Conservation (phyloP, 2,329 filamentous ascomycete genomes). For the Bisporella sp. region DNA sequence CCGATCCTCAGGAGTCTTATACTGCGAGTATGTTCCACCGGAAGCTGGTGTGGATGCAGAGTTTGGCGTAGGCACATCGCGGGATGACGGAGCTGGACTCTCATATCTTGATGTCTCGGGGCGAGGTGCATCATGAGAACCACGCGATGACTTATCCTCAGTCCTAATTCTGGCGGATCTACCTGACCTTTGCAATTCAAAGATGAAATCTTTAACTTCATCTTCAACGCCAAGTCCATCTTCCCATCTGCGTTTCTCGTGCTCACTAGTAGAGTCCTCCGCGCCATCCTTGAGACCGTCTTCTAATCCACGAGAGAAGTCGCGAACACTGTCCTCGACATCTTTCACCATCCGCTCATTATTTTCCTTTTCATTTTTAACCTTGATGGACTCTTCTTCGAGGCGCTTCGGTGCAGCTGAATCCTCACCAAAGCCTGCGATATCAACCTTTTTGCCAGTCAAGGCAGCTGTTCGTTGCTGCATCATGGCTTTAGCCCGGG, state of each 20-base stretch:
- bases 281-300: constrained; percentile 78
- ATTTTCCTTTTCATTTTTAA: constrained; percentile 80
- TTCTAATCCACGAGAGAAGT: constrained; percentile 79
- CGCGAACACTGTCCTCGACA: constrained; percentile 90
- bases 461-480: constrained; percentile 91
- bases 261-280: constrained; percentile 70
- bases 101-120: constrained; percentile 32
- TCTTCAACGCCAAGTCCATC: constrained; percentile 95
- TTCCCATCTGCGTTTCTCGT: constrained; percentile 91
- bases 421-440: constrained; percentile 57
- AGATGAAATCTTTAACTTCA: constrained; percentile 96
- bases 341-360: constrained; percentile 96
- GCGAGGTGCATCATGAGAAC: constrained; percentile 19
- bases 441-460: constrained; percentile 72
- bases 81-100: constrained; percentile 28
- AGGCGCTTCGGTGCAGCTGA: constrained; percentile 74
- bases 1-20: constrained; percentile 86
- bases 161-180: constrained; percentile 63
- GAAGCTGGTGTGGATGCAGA: constrained; percentile 39
- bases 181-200: constrained; percentile 84
- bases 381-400: constrained; percentile 78
- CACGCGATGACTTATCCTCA: constrained; percentile 44
- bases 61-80: constrained; percentile 37
- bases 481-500: constrained; percentile 96
- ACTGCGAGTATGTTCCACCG: constrained; percentile 67